phyloP scores from a whole-genome alignment of 2,329 filamentous ascomycete genomes.

The Exophiala xenobiotica region DNA sequence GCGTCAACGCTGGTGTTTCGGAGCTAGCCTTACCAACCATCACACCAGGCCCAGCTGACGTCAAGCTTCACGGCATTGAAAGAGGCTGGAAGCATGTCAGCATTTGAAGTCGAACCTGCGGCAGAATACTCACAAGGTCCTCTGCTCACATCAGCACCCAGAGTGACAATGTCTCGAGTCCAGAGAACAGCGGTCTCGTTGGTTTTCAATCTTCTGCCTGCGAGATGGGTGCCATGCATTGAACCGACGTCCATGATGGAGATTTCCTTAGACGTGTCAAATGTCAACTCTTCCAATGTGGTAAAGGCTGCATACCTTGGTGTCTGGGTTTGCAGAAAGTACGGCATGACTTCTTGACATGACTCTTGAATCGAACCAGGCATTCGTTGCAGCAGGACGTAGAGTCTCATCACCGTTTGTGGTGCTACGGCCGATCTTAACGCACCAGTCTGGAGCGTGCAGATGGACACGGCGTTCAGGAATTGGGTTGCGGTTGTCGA shows the following conservation, averaged over 20 bases:
- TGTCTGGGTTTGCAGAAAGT: constrained; percentile 32
- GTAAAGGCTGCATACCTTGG: constrained; percentile 11
- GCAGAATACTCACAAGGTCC: constrained; percentile 33
- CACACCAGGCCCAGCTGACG: constrained; percentile 35
- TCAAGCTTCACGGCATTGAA: constrained; percentile 33
- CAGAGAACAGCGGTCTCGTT: constrained; percentile 34
- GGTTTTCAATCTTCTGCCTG: constrained; percentile 44
- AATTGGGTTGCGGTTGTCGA: constrained; percentile 31
- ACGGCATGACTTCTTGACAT: constrained; percentile 49
- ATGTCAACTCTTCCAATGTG: not conserved
- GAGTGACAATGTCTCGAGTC: constrained; percentile 42
- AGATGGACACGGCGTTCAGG: constrained; percentile 38
- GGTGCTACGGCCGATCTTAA: constrained; percentile 45
- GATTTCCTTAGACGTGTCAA: constrained; percentile 39
- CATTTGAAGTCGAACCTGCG: not conserved
- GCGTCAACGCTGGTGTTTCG: not conserved
- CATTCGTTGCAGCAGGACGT: constrained; percentile 40
- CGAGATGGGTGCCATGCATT: constrained; percentile 62
- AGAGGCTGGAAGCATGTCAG: constrained; percentile 11
- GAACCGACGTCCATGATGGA: constrained; percentile 57
- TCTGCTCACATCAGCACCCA: constrained; percentile 53
- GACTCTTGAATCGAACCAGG: constrained; percentile 48
- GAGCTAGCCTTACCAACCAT: constrained; percentile 24
- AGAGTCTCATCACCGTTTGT: constrained; percentile 38
- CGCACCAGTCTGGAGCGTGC: constrained; percentile 28